Conservation (phyloP, 225 moss, liverwort and hornwort genomes). For the Bryoerythrophyllum caledonicum region DNA sequence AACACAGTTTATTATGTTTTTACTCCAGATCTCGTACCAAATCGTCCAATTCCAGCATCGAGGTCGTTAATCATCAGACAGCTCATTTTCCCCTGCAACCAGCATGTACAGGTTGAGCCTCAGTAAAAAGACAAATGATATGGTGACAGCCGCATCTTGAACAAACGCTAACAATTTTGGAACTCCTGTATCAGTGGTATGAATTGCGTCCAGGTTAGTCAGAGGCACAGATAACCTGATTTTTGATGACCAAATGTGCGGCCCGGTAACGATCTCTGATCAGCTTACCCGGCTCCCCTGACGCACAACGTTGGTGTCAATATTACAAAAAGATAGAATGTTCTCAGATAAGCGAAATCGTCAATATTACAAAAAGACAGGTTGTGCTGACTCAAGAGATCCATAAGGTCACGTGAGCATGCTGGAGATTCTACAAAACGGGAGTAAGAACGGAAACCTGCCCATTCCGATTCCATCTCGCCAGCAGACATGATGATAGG, state of each 20-base stretch:
- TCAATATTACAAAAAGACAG: not conserved
- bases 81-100: conserved; percentile 92
- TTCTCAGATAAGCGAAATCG: not conserved
- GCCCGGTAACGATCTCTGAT: conserved; percentile 93
- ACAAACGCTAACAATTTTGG: not conserved
- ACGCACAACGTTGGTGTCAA: conserved; percentile 19
- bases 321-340: not conserved
- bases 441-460: conserved; percentile 50
- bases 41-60: conserved; percentile 96
- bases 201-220: not conserved
- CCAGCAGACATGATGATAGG: conserved; percentile 96
- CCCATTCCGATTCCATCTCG: conserved; percentile 99
- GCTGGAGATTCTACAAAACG: not conserved
- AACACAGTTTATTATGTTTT: conserved; percentile 3
- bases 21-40: conserved; percentile 60
- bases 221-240: conserved; percentile 51
- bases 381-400: not conserved
- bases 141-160: not conserved
- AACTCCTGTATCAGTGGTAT: not conserved
- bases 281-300: conserved; percentile 89
- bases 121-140: not conserved
- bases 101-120: conserved; percentile 10
- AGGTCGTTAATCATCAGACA: conserved; percentile 98
- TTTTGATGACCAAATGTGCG: conserved; percentile 78
- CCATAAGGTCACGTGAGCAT: not conserved